These are phyloP conservation scores for Uronychia binucleata DNA, from an alignment of 73 alveolate species.

Conservation along the genomic window DNA sequence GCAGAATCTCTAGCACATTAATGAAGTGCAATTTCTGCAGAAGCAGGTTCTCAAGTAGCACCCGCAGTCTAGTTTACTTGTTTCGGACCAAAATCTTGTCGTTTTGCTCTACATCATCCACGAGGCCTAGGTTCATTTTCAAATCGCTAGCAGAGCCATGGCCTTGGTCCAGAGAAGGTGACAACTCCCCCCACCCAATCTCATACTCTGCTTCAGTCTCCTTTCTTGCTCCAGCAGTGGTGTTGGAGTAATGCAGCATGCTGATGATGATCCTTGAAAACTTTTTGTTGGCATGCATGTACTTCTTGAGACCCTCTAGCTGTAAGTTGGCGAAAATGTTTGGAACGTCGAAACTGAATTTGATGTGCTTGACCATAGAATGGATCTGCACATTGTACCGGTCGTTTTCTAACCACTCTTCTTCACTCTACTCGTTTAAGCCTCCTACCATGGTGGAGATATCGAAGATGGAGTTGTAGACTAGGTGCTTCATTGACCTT, in stretches of 20 bases:
- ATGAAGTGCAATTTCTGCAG: slow-evolving; percentile 14
- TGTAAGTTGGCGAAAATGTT: slow-evolving; percentile 8
- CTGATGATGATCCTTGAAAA: slow-evolving; percentile 17
- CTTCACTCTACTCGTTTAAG: slow-evolving; percentile 8
- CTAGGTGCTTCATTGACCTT: slow-evolving; percentile 37
- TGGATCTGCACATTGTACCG: slow-evolving; percentile 32
- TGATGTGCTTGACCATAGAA: slow-evolving; percentile 15
- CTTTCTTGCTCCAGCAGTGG: neutral
- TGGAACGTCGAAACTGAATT: slow-evolving; percentile 17
- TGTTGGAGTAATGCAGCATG: slow-evolving; percentile 26
- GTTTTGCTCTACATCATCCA: neutral
- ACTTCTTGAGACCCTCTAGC: slow-evolving; percentile 7
- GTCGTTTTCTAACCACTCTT: slow-evolving; percentile 45
- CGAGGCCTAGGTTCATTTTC: neutral
- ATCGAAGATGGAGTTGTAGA: slow-evolving; percentile 11
- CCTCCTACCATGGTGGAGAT: too few species aligned
- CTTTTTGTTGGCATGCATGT: neutral
- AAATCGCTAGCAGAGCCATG: too few species aligned
- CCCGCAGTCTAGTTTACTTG: neutral
- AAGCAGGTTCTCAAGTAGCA: slow-evolving; percentile 28
- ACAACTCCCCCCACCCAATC: too few species aligned
- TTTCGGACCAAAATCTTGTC: neutral
- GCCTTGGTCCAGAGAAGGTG: too few species aligned
- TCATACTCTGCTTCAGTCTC: neutral
- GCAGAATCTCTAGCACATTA: slow-evolving; percentile 7